phyloP scores from a whole-genome alignment of 257 asterid species.

The Primulina tabacum region DNA sequence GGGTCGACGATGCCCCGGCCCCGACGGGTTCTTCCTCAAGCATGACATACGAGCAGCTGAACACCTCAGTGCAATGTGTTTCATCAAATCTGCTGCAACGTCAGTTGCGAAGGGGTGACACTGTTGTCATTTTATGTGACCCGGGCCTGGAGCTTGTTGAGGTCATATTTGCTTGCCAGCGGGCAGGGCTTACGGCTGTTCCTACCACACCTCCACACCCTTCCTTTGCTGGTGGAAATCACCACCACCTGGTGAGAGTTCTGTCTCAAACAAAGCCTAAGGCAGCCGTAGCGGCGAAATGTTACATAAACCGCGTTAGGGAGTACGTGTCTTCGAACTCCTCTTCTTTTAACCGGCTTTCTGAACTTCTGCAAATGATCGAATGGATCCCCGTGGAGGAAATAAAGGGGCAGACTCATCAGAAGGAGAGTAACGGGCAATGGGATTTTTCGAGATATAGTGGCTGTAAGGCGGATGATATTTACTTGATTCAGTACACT shows the following conservation, averaged over 20 bases:
- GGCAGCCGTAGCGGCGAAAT: slow-evolving; percentile 53
- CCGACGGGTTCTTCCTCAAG: slow-evolving; percentile 12
- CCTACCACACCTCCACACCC: slow-evolving; percentile 58
- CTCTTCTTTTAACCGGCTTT: slow-evolving; percentile 26
- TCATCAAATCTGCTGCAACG: slow-evolving; percentile 37
- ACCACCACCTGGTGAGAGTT: slow-evolving; percentile 54
- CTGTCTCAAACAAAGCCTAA: slow-evolving; percentile 69
- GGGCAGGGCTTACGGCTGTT: slow-evolving; percentile 62
- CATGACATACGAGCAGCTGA: slow-evolving; percentile 51
- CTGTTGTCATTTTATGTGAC: slow-evolving; percentile 46
- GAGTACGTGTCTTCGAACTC: slow-evolving; percentile 27
- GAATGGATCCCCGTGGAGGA: slow-evolving; percentile 57
- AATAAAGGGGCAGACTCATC: slow-evolving; percentile 14
- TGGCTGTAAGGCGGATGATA: slow-evolving; percentile 58
- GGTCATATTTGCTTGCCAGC: slow-evolving; percentile 64
- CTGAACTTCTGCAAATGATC: slow-evolving; percentile 28
- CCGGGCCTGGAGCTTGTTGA: slow-evolving; percentile 70
- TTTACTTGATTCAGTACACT: slow-evolving; percentile 74
- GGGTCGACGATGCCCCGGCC: slow-evolving; percentile 46
- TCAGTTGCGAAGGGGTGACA: slow-evolving; percentile 42
- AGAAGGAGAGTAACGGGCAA: neutral
- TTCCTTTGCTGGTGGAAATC: slow-evolving; percentile 28
- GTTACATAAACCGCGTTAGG: slow-evolving; percentile 39
- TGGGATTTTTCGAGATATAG: slow-evolving; percentile 22
- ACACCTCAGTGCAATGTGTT: slow-evolving; percentile 45